Evolutionary conservation across 73 alveolate species (phyloP).

Genomic region (Paramecium octaurelia): DNA sequence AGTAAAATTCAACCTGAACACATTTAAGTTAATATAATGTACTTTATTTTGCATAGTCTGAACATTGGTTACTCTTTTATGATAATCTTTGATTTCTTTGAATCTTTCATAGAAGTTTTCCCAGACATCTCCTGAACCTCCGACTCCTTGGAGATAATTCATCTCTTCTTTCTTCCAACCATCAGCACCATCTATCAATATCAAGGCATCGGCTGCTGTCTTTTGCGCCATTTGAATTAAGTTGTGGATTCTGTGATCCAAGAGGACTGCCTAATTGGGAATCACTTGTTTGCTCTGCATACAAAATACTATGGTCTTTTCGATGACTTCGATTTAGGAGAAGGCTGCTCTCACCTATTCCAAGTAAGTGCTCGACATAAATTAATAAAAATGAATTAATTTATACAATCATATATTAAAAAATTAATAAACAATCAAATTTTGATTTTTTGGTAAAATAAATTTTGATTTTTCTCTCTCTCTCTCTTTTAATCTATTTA

Average conservation of each 20-base stretch:
- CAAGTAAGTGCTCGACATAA: constrained; percentile 85
- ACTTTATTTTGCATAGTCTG: constrained; percentile 59
- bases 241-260: constrained; percentile 85
- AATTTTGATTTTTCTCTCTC: not conserved
- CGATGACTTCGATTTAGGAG: constrained; percentile 90
- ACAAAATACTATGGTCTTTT: constrained; percentile 85
- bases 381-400: constrained; percentile 35
- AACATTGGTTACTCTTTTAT: constrained; percentile 68
- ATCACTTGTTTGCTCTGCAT: constrained; percentile 83
- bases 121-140: constrained; percentile 88
- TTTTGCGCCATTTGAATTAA: constrained; percentile 84
- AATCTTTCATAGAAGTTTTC: constrained; percentile 90
- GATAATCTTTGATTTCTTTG: constrained; percentile 82
- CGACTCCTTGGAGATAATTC: constrained; percentile 70
- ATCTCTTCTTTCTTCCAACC: constrained; percentile 89
- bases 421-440: not conserved
- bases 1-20: constrained; percentile 60
- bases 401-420: not conserved
- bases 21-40: not conserved
- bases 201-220: constrained; percentile 80
- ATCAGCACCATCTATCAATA: constrained; percentile 81
- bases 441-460: not conserved
- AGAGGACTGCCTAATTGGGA: constrained; percentile 91
- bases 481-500: not conserved
- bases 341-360: constrained; percentile 85